These are phyloP conservation scores for Diospyros kaki DNA, from an alignment of 148 eudicot genomes.

Conservation along the genomic window DNA sequence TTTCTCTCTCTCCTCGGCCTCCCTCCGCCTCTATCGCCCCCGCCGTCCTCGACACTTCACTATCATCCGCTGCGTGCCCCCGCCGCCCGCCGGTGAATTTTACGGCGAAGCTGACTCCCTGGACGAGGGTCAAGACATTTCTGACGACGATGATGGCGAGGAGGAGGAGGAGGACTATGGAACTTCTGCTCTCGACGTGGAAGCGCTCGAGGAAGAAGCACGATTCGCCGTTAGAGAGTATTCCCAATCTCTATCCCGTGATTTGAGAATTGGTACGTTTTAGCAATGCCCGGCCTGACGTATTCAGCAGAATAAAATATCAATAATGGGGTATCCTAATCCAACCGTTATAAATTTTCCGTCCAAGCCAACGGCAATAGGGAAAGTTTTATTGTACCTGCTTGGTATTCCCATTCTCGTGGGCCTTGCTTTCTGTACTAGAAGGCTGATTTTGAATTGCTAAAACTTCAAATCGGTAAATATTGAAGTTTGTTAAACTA, in stretches of 20 bases:
- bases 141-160: conserved; percentile 29
- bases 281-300: too few species aligned
- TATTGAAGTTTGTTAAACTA: too few species aligned
- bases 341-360: too few species aligned
- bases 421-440: too few species aligned
- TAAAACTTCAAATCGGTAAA: too few species aligned
- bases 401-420: too few species aligned
- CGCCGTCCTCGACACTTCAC: conserved; percentile 18
- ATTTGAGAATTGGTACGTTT: conserved; percentile 52
- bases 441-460: too few species aligned
- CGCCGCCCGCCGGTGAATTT: conserved; percentile 4
- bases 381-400: too few species aligned
- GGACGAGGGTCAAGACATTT: conserved; percentile 22
- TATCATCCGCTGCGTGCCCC: conserved; percentile 19
- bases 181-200: conserved; percentile 35
- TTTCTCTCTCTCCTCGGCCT: neutral
- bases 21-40: conserved; percentile 3
- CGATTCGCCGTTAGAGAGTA: conserved; percentile 46
- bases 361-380: too few species aligned
- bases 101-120: conserved; percentile 17
- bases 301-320: too few species aligned
- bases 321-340: too few species aligned
- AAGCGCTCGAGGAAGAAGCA: conserved; percentile 73
- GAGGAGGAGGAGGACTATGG: conserved; percentile 34
- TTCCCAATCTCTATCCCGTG: conserved; percentile 46